Percentiles rank a stretch among this genome's conserved stretches.
Conservation (phyloP, 768 basidiomycete genomes). For the Tulasnella calospora region DNA sequence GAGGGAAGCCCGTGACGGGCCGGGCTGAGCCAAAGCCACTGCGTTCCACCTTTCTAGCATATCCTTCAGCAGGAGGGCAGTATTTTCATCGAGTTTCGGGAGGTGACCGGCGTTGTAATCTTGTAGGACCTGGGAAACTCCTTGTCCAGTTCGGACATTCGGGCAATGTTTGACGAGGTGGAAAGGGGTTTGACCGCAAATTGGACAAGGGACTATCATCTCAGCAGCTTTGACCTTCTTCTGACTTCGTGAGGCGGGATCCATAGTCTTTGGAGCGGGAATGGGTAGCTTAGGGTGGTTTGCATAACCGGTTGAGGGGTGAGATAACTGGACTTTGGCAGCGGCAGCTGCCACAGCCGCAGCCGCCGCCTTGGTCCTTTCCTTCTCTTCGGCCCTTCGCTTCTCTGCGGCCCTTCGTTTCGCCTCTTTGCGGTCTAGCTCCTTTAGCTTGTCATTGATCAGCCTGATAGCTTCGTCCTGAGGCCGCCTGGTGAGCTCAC, state of each 20-base stretch:
- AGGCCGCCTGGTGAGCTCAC: neutral
- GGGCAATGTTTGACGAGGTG: conserved; percentile 57
- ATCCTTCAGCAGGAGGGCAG: neutral
- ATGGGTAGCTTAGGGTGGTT: neutral
- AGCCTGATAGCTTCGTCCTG: conserved; percentile 62
- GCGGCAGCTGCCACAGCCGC: neutral
- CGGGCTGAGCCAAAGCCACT: neutral
- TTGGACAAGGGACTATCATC: conserved; percentile 39
- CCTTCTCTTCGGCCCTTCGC: neutral
- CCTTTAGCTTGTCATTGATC: conserved; percentile 60
- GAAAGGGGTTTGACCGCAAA: conserved; percentile 46
- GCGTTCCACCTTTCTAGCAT: neutral
- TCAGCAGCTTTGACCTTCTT: neutral
- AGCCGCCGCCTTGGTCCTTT: neutral
- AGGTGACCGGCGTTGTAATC: neutral
- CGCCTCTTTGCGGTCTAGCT: conserved; percentile 19
- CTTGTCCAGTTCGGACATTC: conserved; percentile 36
- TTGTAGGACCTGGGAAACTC: neutral
- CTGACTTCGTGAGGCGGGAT: neutral
- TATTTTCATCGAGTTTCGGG: neutral
- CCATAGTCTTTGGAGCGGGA: neutral
- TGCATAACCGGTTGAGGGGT: neutral
- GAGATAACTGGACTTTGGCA: neutral
- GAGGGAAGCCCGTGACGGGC: neutral
- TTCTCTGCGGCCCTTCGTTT: neutral